A percentile compares a stretch with the other conserved stretches of the same genome.
Conservation (phyloP, 495 filamentous ascomycete species). For the Glutinoglossum americanum region DNA sequence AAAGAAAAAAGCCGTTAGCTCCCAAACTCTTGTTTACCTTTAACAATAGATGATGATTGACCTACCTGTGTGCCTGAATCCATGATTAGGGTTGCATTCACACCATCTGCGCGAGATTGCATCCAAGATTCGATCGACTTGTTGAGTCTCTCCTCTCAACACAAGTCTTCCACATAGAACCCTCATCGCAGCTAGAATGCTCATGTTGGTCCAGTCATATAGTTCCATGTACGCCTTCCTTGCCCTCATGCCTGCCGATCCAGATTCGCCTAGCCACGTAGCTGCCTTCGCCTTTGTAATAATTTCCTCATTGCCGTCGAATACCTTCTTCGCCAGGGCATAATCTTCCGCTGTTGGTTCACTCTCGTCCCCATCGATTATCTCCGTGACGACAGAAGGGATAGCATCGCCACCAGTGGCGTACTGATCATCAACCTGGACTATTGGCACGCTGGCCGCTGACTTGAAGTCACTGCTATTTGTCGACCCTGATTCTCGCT, state of each 20-base stretch:
- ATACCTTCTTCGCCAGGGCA: conserved; percentile 61
- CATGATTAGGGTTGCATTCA: conserved; percentile 80
- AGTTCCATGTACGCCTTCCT: conserved; percentile 78
- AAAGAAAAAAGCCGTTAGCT: not conserved
- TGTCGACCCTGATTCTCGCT: conserved; percentile 27
- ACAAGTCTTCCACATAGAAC: conserved; percentile 64
- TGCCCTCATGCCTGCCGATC: conserved; percentile 38
- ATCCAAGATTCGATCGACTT: conserved; percentile 84
- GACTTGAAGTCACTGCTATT: conserved; percentile 23
- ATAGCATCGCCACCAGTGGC: conserved; percentile 1
- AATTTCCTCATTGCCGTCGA: conserved; percentile 63
- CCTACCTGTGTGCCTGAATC: conserved; percentile 72
- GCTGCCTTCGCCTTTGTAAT: conserved; percentile 58
- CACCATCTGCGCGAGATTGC: conserved; percentile 81
- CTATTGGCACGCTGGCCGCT: conserved; percentile 25
- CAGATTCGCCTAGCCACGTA: conserved; percentile 70
- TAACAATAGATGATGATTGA: too few relatives aligned
- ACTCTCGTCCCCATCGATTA: conserved; percentile 9
- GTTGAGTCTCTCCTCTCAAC: conserved; percentile 83
- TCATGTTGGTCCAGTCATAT: conserved; percentile 67
- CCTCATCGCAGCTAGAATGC: conserved; percentile 60
- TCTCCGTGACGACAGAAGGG: not conserved
- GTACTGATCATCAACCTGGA: conserved; percentile 22
- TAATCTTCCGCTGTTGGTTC: conserved; percentile 41
- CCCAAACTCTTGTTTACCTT: not conserved